Percentiles rank a stretch among this genome's conserved stretches.
These are phyloP conservation scores for Penicillium odoratum DNA, from an alignment of 495 filamentous ascomycete genomes.

Conservation along the genomic window DNA sequence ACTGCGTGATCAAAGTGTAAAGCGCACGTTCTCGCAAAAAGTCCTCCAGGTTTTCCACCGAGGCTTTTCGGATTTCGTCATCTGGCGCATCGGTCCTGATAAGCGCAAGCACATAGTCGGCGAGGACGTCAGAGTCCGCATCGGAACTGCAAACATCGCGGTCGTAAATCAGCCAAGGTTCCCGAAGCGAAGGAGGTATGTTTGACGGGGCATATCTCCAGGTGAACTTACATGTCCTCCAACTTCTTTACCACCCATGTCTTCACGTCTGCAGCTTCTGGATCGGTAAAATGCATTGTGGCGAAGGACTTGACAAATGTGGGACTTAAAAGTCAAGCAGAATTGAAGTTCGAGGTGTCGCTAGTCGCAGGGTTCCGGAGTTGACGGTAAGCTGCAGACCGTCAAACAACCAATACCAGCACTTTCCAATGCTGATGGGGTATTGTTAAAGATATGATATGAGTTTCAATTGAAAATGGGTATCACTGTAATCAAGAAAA, in stretches of 20 bases:
- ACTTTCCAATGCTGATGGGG: not conserved
- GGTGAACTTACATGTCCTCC: conserved; percentile 75
- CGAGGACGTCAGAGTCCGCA: conserved; percentile 91
- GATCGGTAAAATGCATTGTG: conserved; percentile 76
- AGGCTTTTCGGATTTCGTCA: conserved; percentile 70
- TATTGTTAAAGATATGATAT: not conserved
- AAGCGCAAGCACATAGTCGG: conserved; percentile 93
- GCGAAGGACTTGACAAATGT: not conserved
- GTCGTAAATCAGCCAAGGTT: conserved; percentile 10
- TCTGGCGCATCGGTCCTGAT: conserved; percentile 75
- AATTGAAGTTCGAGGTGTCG: not conserved
- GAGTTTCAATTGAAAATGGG: not conserved
- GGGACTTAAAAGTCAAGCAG: not conserved
- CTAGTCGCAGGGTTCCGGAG: conserved; percentile 17
- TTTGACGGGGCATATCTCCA: not conserved
- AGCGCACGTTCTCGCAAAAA: conserved; percentile 77
- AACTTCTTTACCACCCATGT: conserved; percentile 87
- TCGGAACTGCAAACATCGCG: conserved; percentile 63
- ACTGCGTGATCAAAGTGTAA: conserved; percentile 21
- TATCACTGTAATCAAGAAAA: not conserved
- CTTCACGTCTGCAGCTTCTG: conserved; percentile 72
- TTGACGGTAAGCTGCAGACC: conserved; percentile 13
- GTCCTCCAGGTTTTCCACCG: conserved; percentile 77
- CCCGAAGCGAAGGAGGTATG: not conserved
- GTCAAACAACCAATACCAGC: not conserved